These are phyloP conservation scores for Ganoderma leucocontextum DNA, from an alignment of 1,284 basidiomycete genomes.

Conservation along the genomic window DNA sequence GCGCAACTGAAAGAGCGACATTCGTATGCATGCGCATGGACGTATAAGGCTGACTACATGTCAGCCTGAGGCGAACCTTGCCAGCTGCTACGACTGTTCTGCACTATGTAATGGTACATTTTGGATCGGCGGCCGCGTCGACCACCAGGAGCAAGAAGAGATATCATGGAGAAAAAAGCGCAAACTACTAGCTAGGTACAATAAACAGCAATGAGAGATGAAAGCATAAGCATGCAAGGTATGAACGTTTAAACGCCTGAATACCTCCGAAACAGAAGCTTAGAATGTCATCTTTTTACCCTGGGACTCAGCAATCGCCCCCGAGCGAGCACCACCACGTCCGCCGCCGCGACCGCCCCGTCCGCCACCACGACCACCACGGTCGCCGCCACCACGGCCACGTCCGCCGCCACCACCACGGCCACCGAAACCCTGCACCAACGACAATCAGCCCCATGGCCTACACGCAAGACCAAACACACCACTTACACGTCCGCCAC, in stretches of 20 bases:
- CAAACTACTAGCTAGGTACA: constrained; percentile 24
- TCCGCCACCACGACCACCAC: constrained; percentile 37
- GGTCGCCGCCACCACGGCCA: constrained; percentile 49
- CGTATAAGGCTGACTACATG: neutral
- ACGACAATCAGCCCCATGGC: constrained; percentile 45
- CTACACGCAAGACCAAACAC: constrained; percentile 44
- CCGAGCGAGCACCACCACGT: constrained; percentile 64
- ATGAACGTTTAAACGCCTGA: constrained; percentile 6
- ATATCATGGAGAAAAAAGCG: neutral
- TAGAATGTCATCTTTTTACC: constrained; percentile 87
- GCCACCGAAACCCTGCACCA: constrained; percentile 26
- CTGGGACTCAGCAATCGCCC: constrained; percentile 76
- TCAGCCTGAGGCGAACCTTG: neutral
- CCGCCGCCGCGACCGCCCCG: constrained; percentile 36
- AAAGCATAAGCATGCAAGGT: constrained; percentile 23
- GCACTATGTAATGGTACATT: constrained; percentile 10
- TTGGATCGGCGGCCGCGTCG: neutral
- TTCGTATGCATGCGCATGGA: neutral
- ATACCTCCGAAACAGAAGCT: neutral
- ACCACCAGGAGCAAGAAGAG: neutral
- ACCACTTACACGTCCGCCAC: constrained; percentile 51
- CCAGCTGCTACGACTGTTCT: neutral
- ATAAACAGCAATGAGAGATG: constrained; percentile 21
- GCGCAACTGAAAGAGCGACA: neutral
- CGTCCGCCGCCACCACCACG: constrained; percentile 36